Percentiles rank a stretch among this genome's conserved stretches.
Conservation (phyloP, 2,329 filamentous ascomycete species). For the Microascus cirrosus region DNA sequence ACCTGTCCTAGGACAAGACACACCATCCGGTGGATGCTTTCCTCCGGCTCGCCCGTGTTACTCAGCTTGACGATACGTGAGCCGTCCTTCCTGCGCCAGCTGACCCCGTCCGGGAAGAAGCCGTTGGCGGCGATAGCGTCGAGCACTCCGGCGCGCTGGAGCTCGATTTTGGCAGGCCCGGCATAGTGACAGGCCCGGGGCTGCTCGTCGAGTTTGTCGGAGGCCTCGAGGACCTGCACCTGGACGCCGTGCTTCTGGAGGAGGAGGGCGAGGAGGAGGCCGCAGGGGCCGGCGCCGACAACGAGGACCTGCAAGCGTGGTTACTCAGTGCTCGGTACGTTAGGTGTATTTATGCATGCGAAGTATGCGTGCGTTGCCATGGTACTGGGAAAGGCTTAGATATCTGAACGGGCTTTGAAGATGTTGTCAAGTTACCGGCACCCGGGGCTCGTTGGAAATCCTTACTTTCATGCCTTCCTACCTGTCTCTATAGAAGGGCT, state of each 20-base stretch:
- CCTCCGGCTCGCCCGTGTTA: too few species aligned
- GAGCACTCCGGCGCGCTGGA: conserved; percentile 47
- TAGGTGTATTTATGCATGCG: too few species aligned
- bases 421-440: too few species aligned
- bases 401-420: too few species aligned
- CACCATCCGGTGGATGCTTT: conserved; percentile 18
- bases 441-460: too few species aligned
- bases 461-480: too few species aligned
- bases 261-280: conserved; percentile 35
- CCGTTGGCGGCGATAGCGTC: conserved; percentile 26
- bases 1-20: conserved; percentile 30
- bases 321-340: too few species aligned
- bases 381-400: too few species aligned
- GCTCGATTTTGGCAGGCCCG: conserved; percentile 43
- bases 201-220: conserved; percentile 41
- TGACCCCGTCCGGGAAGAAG: conserved; percentile 24
- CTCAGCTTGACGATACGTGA: too few species aligned
- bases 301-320: conserved; percentile 16
- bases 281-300: conserved; percentile 38
- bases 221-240: conserved; percentile 44
- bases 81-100: conserved; percentile 20
- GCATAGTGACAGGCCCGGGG: conserved; percentile 54
- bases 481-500: too few species aligned
- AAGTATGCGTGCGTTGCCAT: too few species aligned
- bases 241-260: conserved; percentile 39